These are phyloP conservation scores for Sistotremastrum niveocremeum DNA, from an alignment of 768 basidiomycete species.

Conservation along the genomic window DNA sequence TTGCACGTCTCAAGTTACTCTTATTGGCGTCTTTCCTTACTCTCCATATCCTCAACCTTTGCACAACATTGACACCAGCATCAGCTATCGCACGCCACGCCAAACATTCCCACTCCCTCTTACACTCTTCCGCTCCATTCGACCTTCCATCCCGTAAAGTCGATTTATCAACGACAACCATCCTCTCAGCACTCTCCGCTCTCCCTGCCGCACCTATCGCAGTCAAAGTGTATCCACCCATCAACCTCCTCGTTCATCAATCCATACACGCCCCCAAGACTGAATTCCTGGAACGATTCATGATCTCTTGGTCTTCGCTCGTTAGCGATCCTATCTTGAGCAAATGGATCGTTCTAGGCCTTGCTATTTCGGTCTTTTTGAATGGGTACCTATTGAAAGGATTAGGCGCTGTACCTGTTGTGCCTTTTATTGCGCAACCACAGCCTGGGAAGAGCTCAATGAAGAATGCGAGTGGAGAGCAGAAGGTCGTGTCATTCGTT, in stretches of 20 bases:
- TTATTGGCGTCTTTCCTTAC: constrained; percentile 82
- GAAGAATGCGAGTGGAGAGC: background rate
- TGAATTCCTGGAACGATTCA: constrained; percentile 68
- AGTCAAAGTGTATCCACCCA: constrained; percentile 51
- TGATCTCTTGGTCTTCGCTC: constrained; percentile 79
- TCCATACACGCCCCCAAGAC: constrained; percentile 19
- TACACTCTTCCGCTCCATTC: constrained; percentile 11
- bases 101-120: constrained; percentile 13
- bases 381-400: constrained; percentile 92
- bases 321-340: constrained; percentile 89
- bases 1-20: constrained; percentile 78
- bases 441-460: background rate
- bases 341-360: constrained; percentile 87
- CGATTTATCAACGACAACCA: constrained; percentile 50
- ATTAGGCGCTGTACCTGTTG: constrained; percentile 43
- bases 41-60: constrained; percentile 85
- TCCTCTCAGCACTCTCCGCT: constrained; percentile 31
- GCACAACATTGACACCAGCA: constrained; percentile 74
- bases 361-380: constrained; percentile 74
- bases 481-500: background rate
- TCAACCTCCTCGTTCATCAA: constrained; percentile 38
- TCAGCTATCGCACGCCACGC: constrained; percentile 36
- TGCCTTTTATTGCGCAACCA: background rate
- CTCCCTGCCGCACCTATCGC: constrained; percentile 19
- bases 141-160: constrained; percentile 33